Conservation (phyloP, 2,329 filamentous ascomycete genomes). For the Apiospora kogelbergensis region DNA sequence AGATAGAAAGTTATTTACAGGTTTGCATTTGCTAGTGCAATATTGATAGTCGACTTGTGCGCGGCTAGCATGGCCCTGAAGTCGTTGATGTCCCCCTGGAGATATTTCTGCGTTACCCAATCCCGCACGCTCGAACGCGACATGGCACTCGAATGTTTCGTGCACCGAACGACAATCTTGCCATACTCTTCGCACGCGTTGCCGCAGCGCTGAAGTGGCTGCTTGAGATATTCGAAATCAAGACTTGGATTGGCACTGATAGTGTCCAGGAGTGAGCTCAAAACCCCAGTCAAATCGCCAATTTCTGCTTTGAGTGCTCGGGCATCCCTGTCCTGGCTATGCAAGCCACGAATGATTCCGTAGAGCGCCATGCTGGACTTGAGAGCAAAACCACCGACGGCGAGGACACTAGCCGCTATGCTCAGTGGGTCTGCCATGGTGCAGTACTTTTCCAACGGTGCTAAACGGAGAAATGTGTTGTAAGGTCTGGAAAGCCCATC, state of each 20-base stretch:
- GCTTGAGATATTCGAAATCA: slow-evolving; percentile 9
- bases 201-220: slow-evolving; percentile 11
- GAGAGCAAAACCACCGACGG: too few species aligned
- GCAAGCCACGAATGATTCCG: too few species aligned
- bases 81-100: slow-evolving; percentile 12
- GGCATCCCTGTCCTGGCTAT: too few species aligned
- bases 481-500: too few species aligned
- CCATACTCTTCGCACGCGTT: slow-evolving; percentile 13
- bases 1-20: slow-evolving; percentile 4
- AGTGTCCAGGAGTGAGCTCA: slow-evolving; percentile 13
- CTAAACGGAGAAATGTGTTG: too few species aligned
- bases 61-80: slow-evolving; percentile 12
- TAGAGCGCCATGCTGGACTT: too few species aligned
- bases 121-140: slow-evolving; percentile 13
- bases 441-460: too few species aligned
- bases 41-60: slow-evolving; percentile 15
- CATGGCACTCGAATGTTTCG: slow-evolving; percentile 8
- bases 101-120: slow-evolving; percentile 14
- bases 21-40: slow-evolving; percentile 14
- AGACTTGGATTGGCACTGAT: slow-evolving; percentile 1
- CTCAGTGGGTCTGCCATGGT: too few species aligned
- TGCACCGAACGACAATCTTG: slow-evolving; percentile 9
- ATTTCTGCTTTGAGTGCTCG: too few species aligned
- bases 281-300: too few species aligned
- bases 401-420: too few species aligned